Evolutionary conservation across 371 early-diverging fungal species (phyloP), one percentile per base, ranked within the genome.

Genomic region (Haplosporangium sp.): DNA sequence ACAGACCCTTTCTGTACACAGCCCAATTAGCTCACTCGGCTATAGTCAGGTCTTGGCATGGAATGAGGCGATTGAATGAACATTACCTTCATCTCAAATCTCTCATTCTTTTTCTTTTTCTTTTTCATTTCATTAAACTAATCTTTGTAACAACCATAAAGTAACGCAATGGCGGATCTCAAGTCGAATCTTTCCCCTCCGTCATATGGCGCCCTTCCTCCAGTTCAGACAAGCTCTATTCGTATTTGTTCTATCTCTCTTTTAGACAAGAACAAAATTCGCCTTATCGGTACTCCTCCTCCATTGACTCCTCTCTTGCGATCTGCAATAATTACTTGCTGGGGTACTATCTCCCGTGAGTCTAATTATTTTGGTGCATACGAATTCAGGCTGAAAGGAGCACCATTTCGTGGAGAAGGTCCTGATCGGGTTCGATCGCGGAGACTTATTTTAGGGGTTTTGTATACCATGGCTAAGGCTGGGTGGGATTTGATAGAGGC

Each of bases 401-500:
- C 63, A 7, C 78, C 78, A 19, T 77, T 74, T 74, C 6, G 40
- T 27, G 74, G 60, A 0, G 40, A 65, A 17, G 74, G 78, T 2
- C 56, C 53, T 1, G 78, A 77, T 37, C 37, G 53, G 4, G 75
- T 77, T 11, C 69, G 63, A 0, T 47, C 75, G 1, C 75, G 75
- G 8, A 47, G 64, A 37, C 67, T 77, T 5, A 20, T 77, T 27
- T 11, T 66, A 1, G 65, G 65, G 9, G 11, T 77, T 0, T n/a
- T 77, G 44, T 48, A 44, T 11, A 69, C 69, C 10, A 69, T 77
- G 69, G 67, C 74, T 5, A 53, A 20, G 9, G 56, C 39, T 7
- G 78, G 78, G 4, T 77, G 78, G 78, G 61, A 74, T 40, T 52
- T 77, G 44, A 3, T 74, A 9, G 65, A 69, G 56, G 48, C 74